Percentiles rank a stretch among this genome's conserved stretches.
phyloP scores from a whole-genome alignment of 2,329 filamentous ascomycete species.

The Zymoseptoria crescenta region DNA sequence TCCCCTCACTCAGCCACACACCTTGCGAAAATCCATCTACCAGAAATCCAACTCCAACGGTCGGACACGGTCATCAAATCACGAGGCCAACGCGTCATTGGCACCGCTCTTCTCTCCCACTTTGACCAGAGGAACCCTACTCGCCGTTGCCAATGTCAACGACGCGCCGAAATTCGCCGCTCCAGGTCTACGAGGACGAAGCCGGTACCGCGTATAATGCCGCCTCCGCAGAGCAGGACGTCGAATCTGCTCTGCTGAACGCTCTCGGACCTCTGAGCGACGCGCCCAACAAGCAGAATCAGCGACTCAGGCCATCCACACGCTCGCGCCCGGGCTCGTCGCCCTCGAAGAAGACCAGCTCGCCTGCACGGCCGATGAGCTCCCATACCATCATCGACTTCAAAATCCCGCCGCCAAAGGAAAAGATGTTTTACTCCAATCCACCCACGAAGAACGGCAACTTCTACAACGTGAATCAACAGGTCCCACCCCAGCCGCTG shows the following conservation, averaged over 20 bases:
- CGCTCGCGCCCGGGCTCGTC: slow-evolving; percentile 53
- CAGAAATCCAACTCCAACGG: not conserved
- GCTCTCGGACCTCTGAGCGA: slow-evolving; percentile 36
- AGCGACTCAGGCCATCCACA: slow-evolving; percentile 55
- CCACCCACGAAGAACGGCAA: slow-evolving; percentile 57
- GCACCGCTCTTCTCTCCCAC: not conserved
- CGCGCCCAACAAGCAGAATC: slow-evolving; percentile 50
- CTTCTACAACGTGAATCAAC: slow-evolving; percentile 31
- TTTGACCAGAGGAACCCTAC: not conserved
- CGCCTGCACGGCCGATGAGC: slow-evolving; percentile 53
- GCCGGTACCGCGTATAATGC: slow-evolving; percentile 23
- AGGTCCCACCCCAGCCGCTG: slow-evolving; percentile 12
- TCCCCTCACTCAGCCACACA: not conserved
- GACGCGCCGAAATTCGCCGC: slow-evolving; percentile 46
- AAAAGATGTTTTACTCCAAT: slow-evolving; percentile 52
- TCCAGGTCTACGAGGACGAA: slow-evolving; percentile 54
- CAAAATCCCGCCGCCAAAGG: slow-evolving; percentile 57
- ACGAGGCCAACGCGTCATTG: not conserved
- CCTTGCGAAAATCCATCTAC: not conserved
- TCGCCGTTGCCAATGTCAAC: slow-evolving; percentile 25
- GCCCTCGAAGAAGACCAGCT: slow-evolving; percentile 59
- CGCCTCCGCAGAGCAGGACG: slow-evolving; percentile 35
- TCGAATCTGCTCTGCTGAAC: slow-evolving; percentile 47
- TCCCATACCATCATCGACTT: slow-evolving; percentile 59
- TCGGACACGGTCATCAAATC: not conserved